A percentile compares a stretch with the other conserved stretches of the same genome.
Evolutionary conservation across 2,329 filamentous ascomycete genomes (phyloP).

Genomic region (Trichophaea hybrida): DNA sequence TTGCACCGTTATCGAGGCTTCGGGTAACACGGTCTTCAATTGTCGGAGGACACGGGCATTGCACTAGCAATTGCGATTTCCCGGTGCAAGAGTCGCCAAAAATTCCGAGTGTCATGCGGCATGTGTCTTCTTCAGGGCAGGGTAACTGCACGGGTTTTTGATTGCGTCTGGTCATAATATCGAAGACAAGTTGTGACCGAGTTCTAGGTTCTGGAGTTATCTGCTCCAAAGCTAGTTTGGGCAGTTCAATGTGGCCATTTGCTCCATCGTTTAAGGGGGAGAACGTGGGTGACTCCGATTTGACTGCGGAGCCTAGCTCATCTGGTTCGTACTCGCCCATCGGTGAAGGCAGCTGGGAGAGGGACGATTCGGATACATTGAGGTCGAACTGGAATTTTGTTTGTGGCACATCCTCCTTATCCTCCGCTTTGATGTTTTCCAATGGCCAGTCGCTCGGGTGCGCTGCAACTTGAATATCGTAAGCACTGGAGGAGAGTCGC

Average conservation of each 20-base stretch:
- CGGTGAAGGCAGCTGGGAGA: too few species aligned
- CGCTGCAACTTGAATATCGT: not conserved
- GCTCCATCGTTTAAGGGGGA: not conserved
- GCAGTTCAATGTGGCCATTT: not conserved
- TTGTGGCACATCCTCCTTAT: not conserved
- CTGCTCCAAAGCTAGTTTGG: not conserved
- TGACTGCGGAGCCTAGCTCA: not conserved
- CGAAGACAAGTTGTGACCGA: not conserved
- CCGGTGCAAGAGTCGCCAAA: not conserved
- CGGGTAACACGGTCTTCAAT: not conserved
- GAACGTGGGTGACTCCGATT: not conserved
- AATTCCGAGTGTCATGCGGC: not conserved
- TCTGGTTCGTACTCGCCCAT: not conserved
- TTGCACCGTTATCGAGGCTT: not conserved
- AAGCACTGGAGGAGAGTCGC: not conserved
- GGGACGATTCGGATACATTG: too few species aligned
- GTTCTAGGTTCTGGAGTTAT: not conserved
- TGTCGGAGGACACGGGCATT: not conserved
- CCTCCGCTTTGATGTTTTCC: not conserved
- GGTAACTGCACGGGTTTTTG: not conserved
- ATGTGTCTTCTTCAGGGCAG: not conserved
- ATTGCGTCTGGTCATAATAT: not conserved
- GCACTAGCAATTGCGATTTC: not conserved
- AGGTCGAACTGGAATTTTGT: too few species aligned
- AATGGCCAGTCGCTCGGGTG: not conserved